phyloP scores from a whole-genome alignment of 2,329 filamentous ascomycete species.

The Cladosporium colombiae region DNA sequence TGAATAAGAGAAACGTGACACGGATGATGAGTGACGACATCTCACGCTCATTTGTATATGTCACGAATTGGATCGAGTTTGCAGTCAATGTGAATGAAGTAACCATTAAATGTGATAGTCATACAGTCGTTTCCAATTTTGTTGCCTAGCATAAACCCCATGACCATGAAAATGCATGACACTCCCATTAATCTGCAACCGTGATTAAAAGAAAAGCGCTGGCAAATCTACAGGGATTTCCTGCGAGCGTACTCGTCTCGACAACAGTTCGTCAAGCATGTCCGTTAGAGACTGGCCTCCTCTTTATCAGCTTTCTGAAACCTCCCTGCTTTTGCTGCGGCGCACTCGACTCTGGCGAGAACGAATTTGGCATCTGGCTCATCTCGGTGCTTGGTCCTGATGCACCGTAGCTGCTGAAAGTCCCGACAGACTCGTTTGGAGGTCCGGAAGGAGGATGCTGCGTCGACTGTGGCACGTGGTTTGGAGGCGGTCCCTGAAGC shows the following conservation, averaged over 20 bases:
- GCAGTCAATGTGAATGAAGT: neutral
- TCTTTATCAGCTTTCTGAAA: slow-evolving; percentile 21
- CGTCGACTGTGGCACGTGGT: neutral
- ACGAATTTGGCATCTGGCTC: slow-evolving; percentile 14
- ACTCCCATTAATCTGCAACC: neutral
- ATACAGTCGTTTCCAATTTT: neutral
- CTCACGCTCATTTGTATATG: neutral
- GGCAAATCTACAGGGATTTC: neutral
- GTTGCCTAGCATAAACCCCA: neutral
- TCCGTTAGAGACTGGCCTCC: slow-evolving; percentile 5
- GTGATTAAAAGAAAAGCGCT: neutral
- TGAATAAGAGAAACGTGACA: neutral
- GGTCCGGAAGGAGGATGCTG: neutral
- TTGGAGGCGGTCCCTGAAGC: neutral
- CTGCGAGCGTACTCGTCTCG: neutral
- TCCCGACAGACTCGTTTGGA: neutral
- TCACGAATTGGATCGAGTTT: neutral
- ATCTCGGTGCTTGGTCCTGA: neutral
- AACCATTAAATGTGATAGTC: neutral
- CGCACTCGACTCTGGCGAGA: slow-evolving; percentile 12
- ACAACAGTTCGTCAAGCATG: neutral
- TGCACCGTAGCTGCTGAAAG: neutral
- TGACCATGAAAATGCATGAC: neutral
- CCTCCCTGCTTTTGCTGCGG: slow-evolving; percentile 18
- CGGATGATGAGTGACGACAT: neutral